Base-by-base conservation (phyloP, 192 early-diverging fungal species). In the Gorgonomyces haynaldii region DNA sequence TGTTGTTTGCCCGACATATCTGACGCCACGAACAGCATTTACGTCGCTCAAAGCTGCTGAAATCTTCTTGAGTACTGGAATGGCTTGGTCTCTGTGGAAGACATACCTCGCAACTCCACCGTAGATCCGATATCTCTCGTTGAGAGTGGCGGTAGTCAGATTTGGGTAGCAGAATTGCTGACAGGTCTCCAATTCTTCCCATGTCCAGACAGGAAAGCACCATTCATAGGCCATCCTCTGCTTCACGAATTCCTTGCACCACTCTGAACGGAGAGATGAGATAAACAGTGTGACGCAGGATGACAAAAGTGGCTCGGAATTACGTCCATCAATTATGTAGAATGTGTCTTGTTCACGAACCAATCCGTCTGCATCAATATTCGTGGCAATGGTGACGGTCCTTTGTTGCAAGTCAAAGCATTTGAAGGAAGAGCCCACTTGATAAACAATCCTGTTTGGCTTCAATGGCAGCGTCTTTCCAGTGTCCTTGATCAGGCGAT, bases 81-180 rank as follows among this genome's bases (percentile, higher is more conserved):
- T 55, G 20, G 52, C 29, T 21, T 54, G 36, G 25, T 56, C 51
- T 7, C 19, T 30, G 35, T 56, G 48, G 27, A 56, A 56, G 13
- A 56, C 37, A 56, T 20, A 56, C 16, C 48, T 34, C 29, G 54
- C 54, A 23, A 56, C 54, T 12, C 54, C 54, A 53, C 54, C 54
- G 28, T 39, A 56, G 42, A 30, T 56, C 15, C 54, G 48, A 52
- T 56, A 38, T 25, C 54, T 42, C 38, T 56, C 54, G 4, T 36
- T 17, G 12, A 56, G 20, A 9, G 12, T 30, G n/a, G 16, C 1
- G 0, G 30, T 56, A 24, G 49, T 20, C 23, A 53, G 37, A 31
- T 22, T 28, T n/a, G 25, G 37, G 37, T 56, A 56, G 46, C 54
- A 56, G 53, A 29, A 20, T 16, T 24, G 20, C 26, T 40, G 54